A percentile compares a stretch with the other conserved stretches of the same genome.
phyloP scores from a whole-genome alignment of 1,284 basidiomycete species.

The Apiotrichum montevideense region DNA sequence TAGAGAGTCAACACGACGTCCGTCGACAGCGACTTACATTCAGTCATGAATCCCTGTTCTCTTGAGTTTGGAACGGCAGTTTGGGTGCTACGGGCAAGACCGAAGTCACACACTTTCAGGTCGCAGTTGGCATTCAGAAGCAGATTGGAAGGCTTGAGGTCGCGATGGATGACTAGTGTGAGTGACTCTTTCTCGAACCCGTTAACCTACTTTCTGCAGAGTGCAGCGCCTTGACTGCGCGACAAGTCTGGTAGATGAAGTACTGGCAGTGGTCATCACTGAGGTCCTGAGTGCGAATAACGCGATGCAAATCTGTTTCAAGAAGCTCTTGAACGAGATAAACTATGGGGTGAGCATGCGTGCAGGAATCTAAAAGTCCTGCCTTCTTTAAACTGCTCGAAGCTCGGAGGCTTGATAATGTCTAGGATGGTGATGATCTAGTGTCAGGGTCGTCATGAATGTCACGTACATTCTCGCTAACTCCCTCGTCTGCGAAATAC shows the following conservation, averaged over 20 bases:
- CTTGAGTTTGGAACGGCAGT: slow-evolving; percentile 72
- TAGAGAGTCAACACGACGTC: slow-evolving; percentile 26
- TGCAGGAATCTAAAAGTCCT: neutral
- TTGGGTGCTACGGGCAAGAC: slow-evolving; percentile 77
- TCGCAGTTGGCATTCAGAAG: slow-evolving; percentile 96
- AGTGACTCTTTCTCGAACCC: slow-evolving; percentile 1
- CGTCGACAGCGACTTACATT: slow-evolving; percentile 22
- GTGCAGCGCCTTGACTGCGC: slow-evolving; percentile 89
- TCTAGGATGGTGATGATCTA: slow-evolving; percentile 93
- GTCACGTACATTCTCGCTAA: slow-evolving; percentile 78
- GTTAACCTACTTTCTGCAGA: slow-evolving; percentile 61
- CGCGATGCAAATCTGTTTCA: slow-evolving; percentile 70
- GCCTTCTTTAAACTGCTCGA: slow-evolving; percentile 88
- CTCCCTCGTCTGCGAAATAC: slow-evolving; percentile 81
- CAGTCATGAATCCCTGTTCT: slow-evolving; percentile 80
- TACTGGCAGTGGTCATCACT: slow-evolving; percentile 81
- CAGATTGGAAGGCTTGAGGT: slow-evolving; percentile 91
- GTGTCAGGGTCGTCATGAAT: neutral
- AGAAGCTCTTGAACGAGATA: slow-evolving; percentile 68
- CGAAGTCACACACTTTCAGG: slow-evolving; percentile 90
- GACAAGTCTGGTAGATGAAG: slow-evolving; percentile 56
- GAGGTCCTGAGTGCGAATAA: slow-evolving; percentile 71
- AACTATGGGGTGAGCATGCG: slow-evolving; percentile 19
- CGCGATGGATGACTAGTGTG: slow-evolving; percentile 73
- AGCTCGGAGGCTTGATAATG: slow-evolving; percentile 81